phyloP scores from a whole-genome alignment of 495 filamentous ascomycete species.

The Trichoderma asperelloides region DNA sequence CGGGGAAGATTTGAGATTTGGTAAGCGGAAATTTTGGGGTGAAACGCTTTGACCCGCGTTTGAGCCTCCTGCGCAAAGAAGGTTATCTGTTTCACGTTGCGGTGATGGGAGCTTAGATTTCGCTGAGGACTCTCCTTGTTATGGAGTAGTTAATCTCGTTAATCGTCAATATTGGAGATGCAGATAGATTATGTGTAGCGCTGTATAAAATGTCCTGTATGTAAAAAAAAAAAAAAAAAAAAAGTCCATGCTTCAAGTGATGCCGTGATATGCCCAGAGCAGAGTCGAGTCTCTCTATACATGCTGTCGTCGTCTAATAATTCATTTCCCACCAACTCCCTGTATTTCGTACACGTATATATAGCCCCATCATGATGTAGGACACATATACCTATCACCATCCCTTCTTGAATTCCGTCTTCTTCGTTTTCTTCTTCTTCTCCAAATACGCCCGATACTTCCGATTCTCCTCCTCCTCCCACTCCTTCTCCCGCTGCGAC shows the following conservation, averaged over 20 bases:
- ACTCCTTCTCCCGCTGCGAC: conserved; percentile 5
- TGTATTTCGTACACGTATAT: background rate
- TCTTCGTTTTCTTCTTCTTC: conserved; percentile 3
- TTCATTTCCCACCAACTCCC: background rate
- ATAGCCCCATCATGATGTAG: background rate
- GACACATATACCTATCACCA: background rate
- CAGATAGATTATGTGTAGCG: background rate
- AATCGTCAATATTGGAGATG: background rate
- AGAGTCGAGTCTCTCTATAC: background rate
- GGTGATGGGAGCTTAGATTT: background rate
- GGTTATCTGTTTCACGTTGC: background rate
- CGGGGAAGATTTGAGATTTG: background rate
- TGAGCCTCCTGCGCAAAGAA: background rate
- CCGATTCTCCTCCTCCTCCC: conserved; percentile 6
- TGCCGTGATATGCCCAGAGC: background rate
- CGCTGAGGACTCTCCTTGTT: background rate
- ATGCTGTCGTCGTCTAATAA: background rate
- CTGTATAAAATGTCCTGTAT: background rate
- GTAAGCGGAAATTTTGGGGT: background rate
- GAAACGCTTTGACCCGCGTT: background rate
- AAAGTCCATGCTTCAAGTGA: background rate
- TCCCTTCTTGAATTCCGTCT: background rate
- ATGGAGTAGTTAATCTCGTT: background rate
- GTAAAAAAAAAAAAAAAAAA: background rate
- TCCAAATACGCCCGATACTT: conserved; percentile 1